These are phyloP conservation scores for Salix koriyanagi DNA, from an alignment of 345 rosid species.

Conservation along the genomic window DNA sequence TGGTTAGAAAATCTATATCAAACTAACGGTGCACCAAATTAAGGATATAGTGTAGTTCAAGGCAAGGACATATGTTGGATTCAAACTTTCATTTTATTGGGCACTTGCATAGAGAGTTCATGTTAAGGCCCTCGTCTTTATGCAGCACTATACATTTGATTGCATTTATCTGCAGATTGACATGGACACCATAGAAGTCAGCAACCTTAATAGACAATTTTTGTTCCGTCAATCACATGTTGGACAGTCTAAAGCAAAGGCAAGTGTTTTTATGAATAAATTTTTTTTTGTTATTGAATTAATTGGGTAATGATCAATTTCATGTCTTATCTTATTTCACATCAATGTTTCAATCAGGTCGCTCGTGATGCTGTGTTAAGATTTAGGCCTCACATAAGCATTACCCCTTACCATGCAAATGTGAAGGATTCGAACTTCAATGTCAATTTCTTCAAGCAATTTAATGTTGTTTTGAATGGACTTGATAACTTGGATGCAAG, in stretches of 20 bases:
- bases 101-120: background rate
- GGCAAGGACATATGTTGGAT: background rate
- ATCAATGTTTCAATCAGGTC: conserved; percentile 48
- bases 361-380: conserved; percentile 94
- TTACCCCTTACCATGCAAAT: conserved; percentile 85
- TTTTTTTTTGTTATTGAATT: background rate
- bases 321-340: background rate
- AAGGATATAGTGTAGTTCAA: background rate
- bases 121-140: background rate
- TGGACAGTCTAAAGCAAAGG: conserved; percentile 98
- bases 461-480: conserved; percentile 89
- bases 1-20: background rate
- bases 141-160: background rate
- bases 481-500: conserved; percentile 97
- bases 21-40: background rate
- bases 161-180: conserved; percentile 63
- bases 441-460: conserved; percentile 90
- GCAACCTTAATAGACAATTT: conserved; percentile 95
- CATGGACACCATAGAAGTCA: conserved; percentile 99
- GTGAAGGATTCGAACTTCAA: conserved; percentile 76
- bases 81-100: background rate
- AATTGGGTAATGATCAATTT: background rate
- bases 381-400: conserved; percentile 81
- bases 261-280: conserved; percentile 10
- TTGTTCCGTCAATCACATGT: conserved; percentile 90